Base-by-base conservation (phyloP, 352 stramenopile genomes). In the Phytophthora multivora region DNA sequence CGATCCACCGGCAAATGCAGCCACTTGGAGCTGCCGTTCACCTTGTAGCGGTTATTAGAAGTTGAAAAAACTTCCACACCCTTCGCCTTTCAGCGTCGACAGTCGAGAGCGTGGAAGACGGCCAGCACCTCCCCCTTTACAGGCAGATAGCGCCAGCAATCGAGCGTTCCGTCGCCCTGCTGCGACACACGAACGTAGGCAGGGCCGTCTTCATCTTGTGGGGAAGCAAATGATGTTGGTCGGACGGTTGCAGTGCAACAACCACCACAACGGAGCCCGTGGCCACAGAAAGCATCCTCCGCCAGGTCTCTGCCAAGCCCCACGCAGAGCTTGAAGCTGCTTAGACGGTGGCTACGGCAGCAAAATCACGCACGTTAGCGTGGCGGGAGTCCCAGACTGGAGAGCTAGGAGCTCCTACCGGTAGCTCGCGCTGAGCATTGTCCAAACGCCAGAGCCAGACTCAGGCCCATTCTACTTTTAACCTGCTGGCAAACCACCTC, bases 111-210 rank as follows among this genome's bases (percentile, higher is more conserved):
- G 19, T 36, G 11, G 13, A 15, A 19, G 12, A 36, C 16, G 18
- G 25, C 16, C 31, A 46, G 18, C 28, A 5, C 30, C 28, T 57
- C 28, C n/a, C 35, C 15, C 46, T 12, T 3, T 49, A 12, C 41
- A 11, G 23, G n/a, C 28, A 21, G 12, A 16, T 26, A 13, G 38
- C 38, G 30, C 46, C 50, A 66, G 59, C 51, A 66, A 66, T 66
- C 59, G 41, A 52, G 19, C 49, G 49, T 46, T 56, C 43, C 33
- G 25, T 53, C 51, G 51, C 43, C 30, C 40, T 41, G 39, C 28
- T 55, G 50, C 38, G 43, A 42, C 59, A 62, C 52, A 42, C 35
- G 59, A 36, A 62, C 59, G 59, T 67, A 67, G 59, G 35, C 51
- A 25, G 59, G 59, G 19, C 58, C 52, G 41, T 45, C 51, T 46